Evolutionary conservation across 495 filamentous ascomycete genomes (phyloP), one percentile per base, ranked within the genome.

Genomic region (Penicillium cataractarum): DNA sequence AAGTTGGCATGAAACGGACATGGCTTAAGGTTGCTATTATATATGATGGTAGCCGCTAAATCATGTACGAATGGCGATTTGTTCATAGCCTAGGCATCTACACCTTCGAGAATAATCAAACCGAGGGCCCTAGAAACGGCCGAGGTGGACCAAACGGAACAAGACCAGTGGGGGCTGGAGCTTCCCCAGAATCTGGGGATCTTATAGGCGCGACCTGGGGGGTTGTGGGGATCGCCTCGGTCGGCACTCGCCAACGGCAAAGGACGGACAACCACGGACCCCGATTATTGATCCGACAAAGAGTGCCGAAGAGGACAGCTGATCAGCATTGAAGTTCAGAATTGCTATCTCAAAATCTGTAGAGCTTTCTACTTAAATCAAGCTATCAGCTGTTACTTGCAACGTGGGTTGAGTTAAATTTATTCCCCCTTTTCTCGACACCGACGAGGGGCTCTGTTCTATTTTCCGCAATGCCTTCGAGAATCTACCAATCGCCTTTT

Each of bases 401-500:
- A 21, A 32, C 10, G 51, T 22, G 17, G 27, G 4, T 3, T 33
- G 24, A 17, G 0, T 54, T 19, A 7, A 35, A 21, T 54, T 13
- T 4, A 53, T 9, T 13, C 3, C 12, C 26, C 27, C 26, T 9
- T 52, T 31, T 54, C 51, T 19, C 15, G 24, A 50, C 13, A 15
- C 17, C 13, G 35, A 39, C 17, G 17, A 4, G 35, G 10, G 35
- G 12, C 24, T 29, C n/a, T 3, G 13, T 24, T 51, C 10, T 44
- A 19, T 4, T 35, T n/a, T 46, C 58, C 22, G 26, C 24, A 54
- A 76, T 74, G 73, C 52, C 73, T 35, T 37, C 60, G n/a, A 71
- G 65, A 24, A 44, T 66, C 24, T 67, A 71, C n/a, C 61, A 58
- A 10, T 76, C 72, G 8, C 60, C 66, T 21, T 75, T 67, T 27